Conservation (phyloP, 805 yeast species). For the Yarrowia yakushimensis region DNA sequence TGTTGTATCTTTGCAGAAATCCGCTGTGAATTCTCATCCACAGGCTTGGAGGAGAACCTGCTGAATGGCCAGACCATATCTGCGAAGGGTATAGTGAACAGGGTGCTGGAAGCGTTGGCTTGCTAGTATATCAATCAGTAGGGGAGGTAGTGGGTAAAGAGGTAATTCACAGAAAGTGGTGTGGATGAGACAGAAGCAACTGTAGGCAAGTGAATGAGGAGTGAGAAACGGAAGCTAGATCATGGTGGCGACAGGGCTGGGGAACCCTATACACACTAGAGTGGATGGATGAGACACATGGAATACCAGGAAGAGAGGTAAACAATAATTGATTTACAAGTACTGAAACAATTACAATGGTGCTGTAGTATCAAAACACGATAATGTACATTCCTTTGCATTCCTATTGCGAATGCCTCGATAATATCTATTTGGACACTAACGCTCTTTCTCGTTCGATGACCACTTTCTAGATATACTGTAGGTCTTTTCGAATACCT, state of each 20-base stretch:
- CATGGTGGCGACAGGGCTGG: not conserved
- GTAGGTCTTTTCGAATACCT: not conserved
- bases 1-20: constrained; percentile 34
- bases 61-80: not conserved
- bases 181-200: not conserved
- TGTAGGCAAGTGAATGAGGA: not conserved
- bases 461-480: not conserved
- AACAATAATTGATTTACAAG: not conserved
- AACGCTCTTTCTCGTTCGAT: constrained; percentile 12
- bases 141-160: not conserved
- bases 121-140: not conserved
- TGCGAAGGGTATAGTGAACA: not conserved
- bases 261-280: not conserved
- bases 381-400: not conserved
- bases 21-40: not conserved
- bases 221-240: not conserved
- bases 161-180: not conserved
- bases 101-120: not conserved
- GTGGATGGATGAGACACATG: not conserved
- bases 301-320: not conserved
- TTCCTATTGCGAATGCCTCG: not conserved
- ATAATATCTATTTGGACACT: not conserved
- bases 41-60: not conserved
- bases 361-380: not conserved
- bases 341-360: too few species aligned